Percentiles rank a stretch among this genome's conserved stretches.
phyloP scores from a whole-genome alignment of 495 filamentous ascomycete species.

The Aspergillus panamensis region DNA sequence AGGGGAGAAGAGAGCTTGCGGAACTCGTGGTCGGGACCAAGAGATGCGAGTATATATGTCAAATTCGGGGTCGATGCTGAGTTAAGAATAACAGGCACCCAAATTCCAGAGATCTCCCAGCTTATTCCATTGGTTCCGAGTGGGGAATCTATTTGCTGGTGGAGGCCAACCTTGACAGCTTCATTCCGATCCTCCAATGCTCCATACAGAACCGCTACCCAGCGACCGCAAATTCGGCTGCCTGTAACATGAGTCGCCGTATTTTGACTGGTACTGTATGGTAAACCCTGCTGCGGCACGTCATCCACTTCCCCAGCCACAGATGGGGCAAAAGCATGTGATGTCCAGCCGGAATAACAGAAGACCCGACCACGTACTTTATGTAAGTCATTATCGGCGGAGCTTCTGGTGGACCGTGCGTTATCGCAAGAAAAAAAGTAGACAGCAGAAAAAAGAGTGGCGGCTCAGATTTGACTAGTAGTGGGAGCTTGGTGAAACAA shows the following conservation, averaged over 20 bases:
- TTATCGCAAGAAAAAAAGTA: constrained; percentile 25
- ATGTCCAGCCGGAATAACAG: constrained; percentile 1
- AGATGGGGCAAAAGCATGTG: constrained; percentile 3
- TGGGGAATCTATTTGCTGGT: background rate
- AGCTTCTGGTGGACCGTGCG: constrained; percentile 22
- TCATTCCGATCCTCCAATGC: background rate
- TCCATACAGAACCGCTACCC: background rate
- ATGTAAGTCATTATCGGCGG: constrained; percentile 14
- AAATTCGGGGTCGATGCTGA: background rate
- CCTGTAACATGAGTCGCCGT: background rate
- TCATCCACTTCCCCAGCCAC: background rate
- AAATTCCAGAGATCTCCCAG: constrained; percentile 8
- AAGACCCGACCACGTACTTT: background rate
- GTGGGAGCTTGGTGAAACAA: no score
- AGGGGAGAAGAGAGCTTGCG: background rate
- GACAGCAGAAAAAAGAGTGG: background rate
- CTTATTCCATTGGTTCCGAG: constrained; percentile 11
- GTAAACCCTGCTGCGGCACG: background rate
- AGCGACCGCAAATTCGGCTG: constrained; percentile 6
- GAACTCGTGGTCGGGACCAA: background rate
- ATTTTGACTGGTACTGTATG: constrained; percentile 3
- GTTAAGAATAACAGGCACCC: constrained; percentile 16
- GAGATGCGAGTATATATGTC: constrained; percentile 6
- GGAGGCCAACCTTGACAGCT: background rate
- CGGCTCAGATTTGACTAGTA: no score